Evolutionary conservation across 208 protist genomes (phyloP).

Genomic region (Acanthamoeba sp.): DNA sequence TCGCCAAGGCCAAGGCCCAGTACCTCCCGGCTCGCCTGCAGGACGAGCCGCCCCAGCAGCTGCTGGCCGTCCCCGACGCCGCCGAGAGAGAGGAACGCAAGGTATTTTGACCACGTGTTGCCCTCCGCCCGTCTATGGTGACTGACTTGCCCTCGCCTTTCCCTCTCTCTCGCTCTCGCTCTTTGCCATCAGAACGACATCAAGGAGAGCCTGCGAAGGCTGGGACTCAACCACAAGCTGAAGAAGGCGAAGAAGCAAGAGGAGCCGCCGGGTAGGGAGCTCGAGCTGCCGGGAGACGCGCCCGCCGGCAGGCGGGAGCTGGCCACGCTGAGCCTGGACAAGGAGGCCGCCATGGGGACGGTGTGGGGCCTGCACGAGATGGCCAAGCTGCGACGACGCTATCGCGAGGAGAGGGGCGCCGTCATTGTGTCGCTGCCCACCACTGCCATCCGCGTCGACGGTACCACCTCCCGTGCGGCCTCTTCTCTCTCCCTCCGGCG

Average conservation of each 20-base stretch:
- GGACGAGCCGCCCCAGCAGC: neutral
- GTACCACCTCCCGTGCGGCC: too few relatives aligned
- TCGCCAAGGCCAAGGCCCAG: neutral
- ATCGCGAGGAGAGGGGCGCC: neutral
- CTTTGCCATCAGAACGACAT: constrained; percentile 14
- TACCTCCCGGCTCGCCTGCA: neutral
- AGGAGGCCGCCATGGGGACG: constrained; percentile 18
- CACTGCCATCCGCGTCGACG: neutral
- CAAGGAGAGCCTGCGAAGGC: constrained; percentile 11
- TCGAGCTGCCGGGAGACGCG: neutral
- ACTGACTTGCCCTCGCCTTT: too few relatives aligned
- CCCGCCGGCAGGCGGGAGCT: neutral
- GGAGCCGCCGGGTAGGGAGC: neutral
- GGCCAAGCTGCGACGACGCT: constrained; percentile 19
- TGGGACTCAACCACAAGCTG: constrained; percentile 10
- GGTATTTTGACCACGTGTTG: neutral
- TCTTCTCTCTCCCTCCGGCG: too few relatives aligned
- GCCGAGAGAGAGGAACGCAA: constrained; percentile 4
- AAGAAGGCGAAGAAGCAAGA: neutral
- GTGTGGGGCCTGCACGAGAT: constrained; percentile 57
- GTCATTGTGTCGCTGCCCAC: constrained; percentile 35
- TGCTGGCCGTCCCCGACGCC: neutral
- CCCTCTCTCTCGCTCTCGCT: too few relatives aligned
- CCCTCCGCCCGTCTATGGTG: too few relatives aligned
- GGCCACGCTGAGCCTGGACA: neutral